phyloP scores from a whole-genome alignment of 2,329 filamentous ascomycete species.

The Trichophyton equinum region DNA sequence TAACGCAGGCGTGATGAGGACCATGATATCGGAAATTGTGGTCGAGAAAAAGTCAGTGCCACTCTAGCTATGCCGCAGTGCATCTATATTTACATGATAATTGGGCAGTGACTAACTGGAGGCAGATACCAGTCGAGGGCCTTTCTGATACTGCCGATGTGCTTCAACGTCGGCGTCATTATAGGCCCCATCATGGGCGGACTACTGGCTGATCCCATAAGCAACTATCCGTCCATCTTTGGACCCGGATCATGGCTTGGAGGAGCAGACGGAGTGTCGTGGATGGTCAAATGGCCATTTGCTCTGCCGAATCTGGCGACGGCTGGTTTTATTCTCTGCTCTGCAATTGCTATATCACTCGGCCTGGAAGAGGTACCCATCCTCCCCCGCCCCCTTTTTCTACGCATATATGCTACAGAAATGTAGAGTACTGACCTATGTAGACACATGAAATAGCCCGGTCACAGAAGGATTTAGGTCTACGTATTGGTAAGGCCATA shows the following conservation, averaged over 20 bases:
- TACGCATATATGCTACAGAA: not conserved
- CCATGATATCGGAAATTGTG: constrained; percentile 61
- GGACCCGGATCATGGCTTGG: constrained; percentile 46
- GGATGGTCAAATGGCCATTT: constrained; percentile 56
- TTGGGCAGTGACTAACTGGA: constrained; percentile 13
- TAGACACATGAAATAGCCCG: constrained; percentile 29
- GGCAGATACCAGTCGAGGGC: constrained; percentile 39
- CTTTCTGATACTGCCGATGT: constrained; percentile 52
- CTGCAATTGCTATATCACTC: constrained; percentile 45
- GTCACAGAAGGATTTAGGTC: constrained; percentile 31
- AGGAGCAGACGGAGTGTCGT: constrained; percentile 45
- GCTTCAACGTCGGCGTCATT: constrained; percentile 54
- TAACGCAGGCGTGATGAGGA: constrained; percentile 62
- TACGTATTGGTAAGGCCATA: constrained; percentile 27
- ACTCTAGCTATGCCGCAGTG: not conserved
- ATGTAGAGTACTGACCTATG: not conserved
- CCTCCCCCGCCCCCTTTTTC: not conserved
- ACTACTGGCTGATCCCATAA: constrained; percentile 53
- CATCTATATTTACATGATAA: not conserved
- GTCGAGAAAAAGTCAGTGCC: constrained; percentile 50
- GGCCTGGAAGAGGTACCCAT: constrained; percentile 51
- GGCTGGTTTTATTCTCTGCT: constrained; percentile 45
- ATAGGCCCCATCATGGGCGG: constrained; percentile 52
- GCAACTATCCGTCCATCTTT: constrained; percentile 50
- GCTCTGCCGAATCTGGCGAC: constrained; percentile 58